These are phyloP conservation scores for Arthrobotrys iridis DNA, from an alignment of 2,329 filamentous ascomycete genomes.

Conservation along the genomic window DNA sequence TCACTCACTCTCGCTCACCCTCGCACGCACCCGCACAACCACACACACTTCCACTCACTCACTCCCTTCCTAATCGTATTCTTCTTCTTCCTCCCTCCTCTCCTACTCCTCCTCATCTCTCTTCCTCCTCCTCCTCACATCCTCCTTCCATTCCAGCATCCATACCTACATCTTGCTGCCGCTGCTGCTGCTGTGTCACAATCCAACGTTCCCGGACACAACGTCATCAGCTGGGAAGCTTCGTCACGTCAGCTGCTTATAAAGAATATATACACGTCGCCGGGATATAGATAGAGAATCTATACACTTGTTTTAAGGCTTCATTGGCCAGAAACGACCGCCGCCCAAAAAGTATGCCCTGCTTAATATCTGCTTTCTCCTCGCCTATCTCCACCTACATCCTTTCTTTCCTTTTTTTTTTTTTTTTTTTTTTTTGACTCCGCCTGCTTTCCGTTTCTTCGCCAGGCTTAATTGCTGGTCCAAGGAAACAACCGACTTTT, in stretches of 20 bases:
- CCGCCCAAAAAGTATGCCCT: constrained; percentile 7
- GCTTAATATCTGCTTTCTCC: no score
- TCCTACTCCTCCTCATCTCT: constrained; percentile 1
- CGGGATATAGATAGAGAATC: constrained; percentile 3
- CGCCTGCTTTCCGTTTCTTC: constrained; percentile 12
- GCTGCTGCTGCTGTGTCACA: constrained; percentile 24
- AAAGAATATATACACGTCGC: constrained; percentile 5
- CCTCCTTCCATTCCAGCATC: background rate
- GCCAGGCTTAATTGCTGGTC: constrained; percentile 30
- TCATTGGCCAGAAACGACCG: constrained; percentile 9
- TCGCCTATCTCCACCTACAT: no score
- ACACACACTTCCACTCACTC: constrained; percentile 62
- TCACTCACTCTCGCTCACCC: no score
- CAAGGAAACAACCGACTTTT: constrained; percentile 11
- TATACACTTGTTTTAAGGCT: constrained; percentile 9
- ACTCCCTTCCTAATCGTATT: constrained; percentile 65
- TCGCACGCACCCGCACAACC: background rate
- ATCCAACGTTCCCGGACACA: constrained; percentile 10
- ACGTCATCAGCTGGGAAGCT: constrained; percentile 37
- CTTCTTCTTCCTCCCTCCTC: background rate
- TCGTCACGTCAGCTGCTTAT: constrained; percentile 29
- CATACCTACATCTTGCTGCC: background rate
- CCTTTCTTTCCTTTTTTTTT: background rate
- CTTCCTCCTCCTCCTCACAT: constrained; percentile 15
- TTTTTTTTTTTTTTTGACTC: background rate